Evolutionary conservation across 495 filamentous ascomycete genomes (phyloP), one percentile per base, ranked within the genome.

Genomic region (Parmelia sp.): DNA sequence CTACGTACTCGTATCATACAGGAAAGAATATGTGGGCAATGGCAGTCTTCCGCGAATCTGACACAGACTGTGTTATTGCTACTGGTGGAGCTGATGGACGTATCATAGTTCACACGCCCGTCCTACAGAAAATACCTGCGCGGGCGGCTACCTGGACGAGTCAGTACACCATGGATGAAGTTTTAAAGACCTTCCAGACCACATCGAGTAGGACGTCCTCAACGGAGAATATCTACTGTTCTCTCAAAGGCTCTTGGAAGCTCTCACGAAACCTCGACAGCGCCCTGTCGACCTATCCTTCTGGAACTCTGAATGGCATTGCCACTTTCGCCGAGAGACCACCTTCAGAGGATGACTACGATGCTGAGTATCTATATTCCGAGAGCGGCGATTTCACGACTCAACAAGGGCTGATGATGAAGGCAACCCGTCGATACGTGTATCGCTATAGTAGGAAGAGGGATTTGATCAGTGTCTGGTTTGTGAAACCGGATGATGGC

Each of bases 21-120:
- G 93, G 94, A 36, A 97, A 97, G 73, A 90, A 96, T 70, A 86
- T 97, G n/a, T 97, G 92, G 91, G 87, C 90, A 2, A 74, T 84
- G 33, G 84, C 83, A 15, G 70, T 88, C 12, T 66, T 68, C n/a
- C 66, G 40, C 19, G 61, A 59, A 9, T 66, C 66, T 11, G 64
- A 70, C 36, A 65, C 73, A 10, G 71, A 68, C 15, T 61, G 72
- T 3, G 58, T 83, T 0, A 71, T 95, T 65, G 85, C 85, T n/a
- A 93, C 89, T 47, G 94, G 93, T 3, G 94, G 90, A n/a, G 86
- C 88, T 25, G 94, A 98, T 77, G 89, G 92, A 17, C 76, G 77
- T 36, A 66, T 83, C 77, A 82, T 74, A 62, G 71, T 62, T 9
- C 76, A 73, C 33, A 62, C 63, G 37, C 62, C 75, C 15, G 23